phyloP scores from a whole-genome alignment of 257 asterid species.

The Nicotiana benthamiana region DNA sequence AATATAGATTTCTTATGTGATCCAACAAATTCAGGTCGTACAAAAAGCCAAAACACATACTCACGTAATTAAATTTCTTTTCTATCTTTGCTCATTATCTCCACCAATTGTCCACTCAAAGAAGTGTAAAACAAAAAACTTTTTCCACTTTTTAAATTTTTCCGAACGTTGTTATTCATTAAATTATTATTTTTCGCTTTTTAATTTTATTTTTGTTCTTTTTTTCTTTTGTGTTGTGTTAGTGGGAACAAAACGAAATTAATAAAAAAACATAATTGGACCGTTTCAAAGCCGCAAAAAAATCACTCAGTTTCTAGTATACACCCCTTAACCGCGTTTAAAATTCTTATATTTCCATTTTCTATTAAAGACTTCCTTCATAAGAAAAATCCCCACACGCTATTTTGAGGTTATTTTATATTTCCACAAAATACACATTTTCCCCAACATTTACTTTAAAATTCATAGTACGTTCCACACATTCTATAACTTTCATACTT shows the following conservation, averaged over 20 bases:
- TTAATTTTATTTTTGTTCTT: too few relatives aligned
- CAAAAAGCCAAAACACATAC: too few relatives aligned
- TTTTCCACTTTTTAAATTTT: not conserved
- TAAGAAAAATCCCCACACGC: conserved; percentile 40
- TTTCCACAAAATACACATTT: not conserved
- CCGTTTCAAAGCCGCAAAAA: conserved; percentile 2
- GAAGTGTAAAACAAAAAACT: not conserved
- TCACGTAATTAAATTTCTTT: not conserved
- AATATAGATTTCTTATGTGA: not conserved
- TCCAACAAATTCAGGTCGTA: not conserved
- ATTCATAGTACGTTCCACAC: not conserved
- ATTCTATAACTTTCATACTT: not conserved
- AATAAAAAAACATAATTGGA: not conserved
- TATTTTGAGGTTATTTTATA: not conserved
- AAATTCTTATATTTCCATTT: not conserved
- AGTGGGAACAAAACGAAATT: not conserved
- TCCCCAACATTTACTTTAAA: not conserved
- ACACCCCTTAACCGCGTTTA: not conserved
- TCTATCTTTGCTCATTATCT: not conserved
- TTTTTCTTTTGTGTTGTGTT: too few relatives aligned
- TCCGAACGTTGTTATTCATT: not conserved
- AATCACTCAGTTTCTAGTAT: not conserved
- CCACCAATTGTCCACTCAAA: not conserved
- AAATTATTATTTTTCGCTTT: not conserved
- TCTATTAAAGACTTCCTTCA: conserved; percentile 18